Conservation (phyloP, 1,284 basidiomycete genomes). For the Phylloboletellus chloephorus region DNA sequence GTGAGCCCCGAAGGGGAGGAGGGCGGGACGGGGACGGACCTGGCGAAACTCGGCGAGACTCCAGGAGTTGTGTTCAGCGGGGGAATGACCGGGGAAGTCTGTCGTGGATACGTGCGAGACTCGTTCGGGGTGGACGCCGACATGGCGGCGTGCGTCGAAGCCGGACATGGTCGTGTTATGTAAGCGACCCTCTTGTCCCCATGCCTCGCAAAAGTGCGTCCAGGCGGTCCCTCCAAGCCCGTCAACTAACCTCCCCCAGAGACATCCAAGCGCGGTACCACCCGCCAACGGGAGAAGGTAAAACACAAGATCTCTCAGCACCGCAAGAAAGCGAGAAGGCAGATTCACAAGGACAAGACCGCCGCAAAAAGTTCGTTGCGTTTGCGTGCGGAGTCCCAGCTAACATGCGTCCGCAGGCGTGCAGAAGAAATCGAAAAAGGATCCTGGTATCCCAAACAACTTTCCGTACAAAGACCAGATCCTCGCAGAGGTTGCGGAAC, state of each 20-base stretch:
- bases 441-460: slow-evolving; percentile 95
- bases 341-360: slow-evolving; percentile 71
- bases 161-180: slow-evolving; percentile 20
- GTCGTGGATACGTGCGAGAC: slow-evolving; percentile 73
- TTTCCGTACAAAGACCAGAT: slow-evolving; percentile 98
- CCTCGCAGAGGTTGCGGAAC: slow-evolving; percentile 82
- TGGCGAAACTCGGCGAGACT: slow-evolving; percentile 68
- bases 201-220: slow-evolving; percentile 74
- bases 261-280: slow-evolving; percentile 76
- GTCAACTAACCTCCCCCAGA: slow-evolving; percentile 42
- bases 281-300: slow-evolving; percentile 72
- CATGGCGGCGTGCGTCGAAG: slow-evolving; percentile 41
- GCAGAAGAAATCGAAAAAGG: slow-evolving; percentile 60
- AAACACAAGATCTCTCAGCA: slow-evolving; percentile 77
- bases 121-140: slow-evolving; percentile 64
- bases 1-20: slow-evolving; percentile 4
- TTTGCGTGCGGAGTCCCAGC: neutral
- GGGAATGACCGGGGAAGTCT: slow-evolving; percentile 84
- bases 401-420: slow-evolving; percentile 15
- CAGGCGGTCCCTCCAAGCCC: neutral
- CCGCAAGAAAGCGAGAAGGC: slow-evolving; percentile 73
- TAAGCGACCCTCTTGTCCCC: slow-evolving; percentile 10
- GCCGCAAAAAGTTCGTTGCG: slow-evolving; percentile 84
- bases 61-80: slow-evolving; percentile 83
- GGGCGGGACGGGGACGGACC: slow-evolving; percentile 43